Base-by-base conservation (phyloP, 1,284 basidiomycete species). In the Leucoagaricus sp. region DNA sequence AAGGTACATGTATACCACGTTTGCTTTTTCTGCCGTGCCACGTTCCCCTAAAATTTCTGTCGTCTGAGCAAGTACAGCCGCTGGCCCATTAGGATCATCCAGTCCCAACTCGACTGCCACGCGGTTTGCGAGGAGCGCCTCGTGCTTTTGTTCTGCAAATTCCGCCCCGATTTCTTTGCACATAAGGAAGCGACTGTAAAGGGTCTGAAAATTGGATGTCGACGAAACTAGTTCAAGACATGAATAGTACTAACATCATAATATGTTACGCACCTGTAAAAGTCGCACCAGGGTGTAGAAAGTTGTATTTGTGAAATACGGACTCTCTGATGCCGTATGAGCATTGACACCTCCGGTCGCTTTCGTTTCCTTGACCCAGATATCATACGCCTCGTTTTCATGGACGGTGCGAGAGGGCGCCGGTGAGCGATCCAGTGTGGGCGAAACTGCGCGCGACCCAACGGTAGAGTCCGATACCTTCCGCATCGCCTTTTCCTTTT, bases 261-360 rank as follows among this genome's bases (percentile, higher is more conserved):
- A 50, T 42, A 58, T 59, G 34, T 51, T 57, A 70, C 84, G 64
- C 64, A 94, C 94, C 84, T 96, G 93, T 34, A 97, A 71, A 53
- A 98, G 76, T 48, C 96, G 87, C 64, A 98, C 70, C 58, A 98
- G 74, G 17, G 93, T 90, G 75, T 98, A 99, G 70, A 95, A 93
- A 41, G 93, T 90, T 58, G 93, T 94, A 75, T 98, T 96, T 63
- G 86, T 86, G 73, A 97, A 98, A 75, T 98, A 94, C 33, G 87
- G 86, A 45, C 80, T 71, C 49, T 72, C 72, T 48, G 64, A 61
- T 52, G 70, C 70, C 15, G 67, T 40, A 48, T 40, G 25, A 6
- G 7, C 61, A 63, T 53, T 59, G 60, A 40, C 34, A 1, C 21
- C 41, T 17, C 50, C 59, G n/a, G 61, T 69, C 42, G 75, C 70